These are phyloP conservation scores for Chytriomyces hyalinus DNA, from an alignment of 192 early-diverging fungal genomes.

Conservation along the genomic window DNA sequence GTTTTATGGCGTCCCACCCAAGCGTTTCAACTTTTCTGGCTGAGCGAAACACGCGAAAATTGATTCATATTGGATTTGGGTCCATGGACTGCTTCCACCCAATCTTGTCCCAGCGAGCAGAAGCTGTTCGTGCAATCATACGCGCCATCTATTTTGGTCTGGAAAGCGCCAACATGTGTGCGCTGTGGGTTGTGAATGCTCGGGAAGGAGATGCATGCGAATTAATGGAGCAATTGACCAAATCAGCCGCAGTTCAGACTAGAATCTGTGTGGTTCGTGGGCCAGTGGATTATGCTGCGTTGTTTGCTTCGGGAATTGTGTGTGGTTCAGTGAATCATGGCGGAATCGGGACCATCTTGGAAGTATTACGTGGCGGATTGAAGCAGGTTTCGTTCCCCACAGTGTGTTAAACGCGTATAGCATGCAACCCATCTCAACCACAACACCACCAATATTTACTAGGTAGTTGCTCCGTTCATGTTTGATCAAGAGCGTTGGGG, in stretches of 20 bases:
- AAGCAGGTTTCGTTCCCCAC: background rate
- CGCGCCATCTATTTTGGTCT: background rate
- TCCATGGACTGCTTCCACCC: conserved; percentile 24
- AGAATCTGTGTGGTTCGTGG: conserved; percentile 7
- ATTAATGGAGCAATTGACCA: background rate
- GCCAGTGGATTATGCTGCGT: conserved; percentile 3
- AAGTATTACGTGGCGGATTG: conserved; percentile 13
- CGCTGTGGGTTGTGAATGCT: conserved; percentile 19
- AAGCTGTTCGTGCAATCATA: background rate
- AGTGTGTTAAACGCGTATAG: no score
- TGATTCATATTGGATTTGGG: conserved; percentile 27
- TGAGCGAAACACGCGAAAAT: background rate
- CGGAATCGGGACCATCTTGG: conserved; percentile 19
- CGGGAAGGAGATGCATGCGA: background rate
- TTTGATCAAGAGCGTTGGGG: conserved; percentile 28
- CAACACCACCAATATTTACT: background rate
- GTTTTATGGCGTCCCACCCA: background rate
- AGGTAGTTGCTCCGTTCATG: conserved; percentile 22
- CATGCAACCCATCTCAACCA: background rate
- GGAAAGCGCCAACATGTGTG: background rate
- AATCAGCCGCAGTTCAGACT: background rate
- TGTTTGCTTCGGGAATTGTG: conserved; percentile 14
- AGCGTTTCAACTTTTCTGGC: background rate
- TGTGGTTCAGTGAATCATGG: conserved; percentile 17
- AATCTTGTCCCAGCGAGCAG: background rate